phyloP scores from a whole-genome alignment of 176 grass and related monocot species.

The Oropetium thomaeum region DNA sequence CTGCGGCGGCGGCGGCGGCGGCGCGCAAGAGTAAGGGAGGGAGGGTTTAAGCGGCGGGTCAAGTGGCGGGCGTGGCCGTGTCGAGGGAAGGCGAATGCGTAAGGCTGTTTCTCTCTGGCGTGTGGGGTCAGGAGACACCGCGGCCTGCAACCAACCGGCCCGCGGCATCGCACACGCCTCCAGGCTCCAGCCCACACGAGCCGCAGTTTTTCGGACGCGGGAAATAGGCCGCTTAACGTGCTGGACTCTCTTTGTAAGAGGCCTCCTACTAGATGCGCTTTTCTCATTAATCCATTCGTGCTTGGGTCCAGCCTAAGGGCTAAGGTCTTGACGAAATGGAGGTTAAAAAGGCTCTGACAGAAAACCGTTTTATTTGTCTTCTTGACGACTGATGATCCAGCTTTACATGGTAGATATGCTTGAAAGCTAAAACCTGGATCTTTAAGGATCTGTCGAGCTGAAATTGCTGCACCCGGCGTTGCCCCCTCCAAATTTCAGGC shows the following conservation, averaged over 20 bases:
- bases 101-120: neutral
- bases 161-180: neutral
- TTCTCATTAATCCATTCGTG: neutral
- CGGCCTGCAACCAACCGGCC: neutral
- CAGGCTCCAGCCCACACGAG: no score
- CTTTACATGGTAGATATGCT: conserved; percentile 23
- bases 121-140: neutral
- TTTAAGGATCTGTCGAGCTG: neutral
- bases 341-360: neutral
- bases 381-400: neutral
- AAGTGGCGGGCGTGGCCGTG: neutral
- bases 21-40: conserved; percentile 13
- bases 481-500: conserved; percentile 18
- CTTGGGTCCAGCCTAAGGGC: neutral
- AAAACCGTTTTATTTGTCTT: neutral
- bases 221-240: neutral
- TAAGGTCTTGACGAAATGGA: neutral
- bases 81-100: neutral
- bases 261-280: neutral
- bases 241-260: neutral
- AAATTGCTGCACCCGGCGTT: neutral
- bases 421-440: neutral
- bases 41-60: conserved; percentile 32
- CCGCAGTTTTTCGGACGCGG: no score
- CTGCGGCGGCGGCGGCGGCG: conserved; percentile 15